Evolutionary conservation across 2,329 filamentous ascomycete genomes (phyloP), one percentile per base, ranked within the genome.

Genomic region (Akanthomyces dipterigenus): DNA sequence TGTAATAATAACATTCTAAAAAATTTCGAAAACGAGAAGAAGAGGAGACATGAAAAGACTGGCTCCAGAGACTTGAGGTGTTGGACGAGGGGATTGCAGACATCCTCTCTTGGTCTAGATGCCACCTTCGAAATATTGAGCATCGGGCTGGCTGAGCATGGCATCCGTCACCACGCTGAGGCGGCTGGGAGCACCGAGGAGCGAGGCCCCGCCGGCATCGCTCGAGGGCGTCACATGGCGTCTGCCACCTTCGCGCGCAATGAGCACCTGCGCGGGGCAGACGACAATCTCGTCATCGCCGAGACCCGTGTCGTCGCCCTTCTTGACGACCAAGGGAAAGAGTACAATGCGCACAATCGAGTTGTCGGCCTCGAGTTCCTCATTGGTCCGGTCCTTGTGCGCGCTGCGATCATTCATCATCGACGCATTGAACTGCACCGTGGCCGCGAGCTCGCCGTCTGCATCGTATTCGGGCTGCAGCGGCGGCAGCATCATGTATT

Each of bases 401-500:
- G 89, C 88, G 63, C 88, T 91, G 62, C 91, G 88, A 77, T 97
- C 93, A 70, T 95, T 96, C 93, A 99, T 98, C 70, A 96, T 84
- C 36, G 89, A 85, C 1, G 93, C 89, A 70, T 96, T 96, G 84
- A 99, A 99, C 63, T 86, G 83, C 11, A 98, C 91, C 61, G 93
- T 93, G 60, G 90, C 89, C 18, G 88, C 83, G 9, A 99, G 84
- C 70, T 98, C 93, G 67, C 95, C 95, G 65, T 95, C 91, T 68
- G 87, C 88, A 74, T 98, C 93, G 75, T 96, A 98, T 74, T 97
- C 92, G 24, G 95, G 95, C 74, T 95, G 91, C 61, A 96, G 81
- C 5, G 95, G 95, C 31, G 95, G 93, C 20, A 98, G 86, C 93
- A 99, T 99, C 79, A 96, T 95, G 78, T 96, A 99, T 78, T 98